A percentile compares a stretch with the other conserved stretches of the same genome.
These are phyloP conservation scores for Prunus kanzakura DNA, from an alignment of 306 rosid species.

Conservation along the genomic window DNA sequence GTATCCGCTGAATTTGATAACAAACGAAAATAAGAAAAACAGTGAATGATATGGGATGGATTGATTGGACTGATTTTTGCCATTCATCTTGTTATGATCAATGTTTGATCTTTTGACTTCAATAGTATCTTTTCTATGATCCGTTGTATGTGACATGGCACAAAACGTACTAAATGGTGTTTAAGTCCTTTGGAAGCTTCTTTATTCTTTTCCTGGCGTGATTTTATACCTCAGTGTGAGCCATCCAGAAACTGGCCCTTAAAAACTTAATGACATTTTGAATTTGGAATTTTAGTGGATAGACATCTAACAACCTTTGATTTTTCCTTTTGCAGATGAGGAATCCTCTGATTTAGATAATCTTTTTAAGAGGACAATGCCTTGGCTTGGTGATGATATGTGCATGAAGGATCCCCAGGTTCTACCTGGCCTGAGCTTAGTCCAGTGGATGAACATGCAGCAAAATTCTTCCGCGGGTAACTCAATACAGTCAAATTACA, in stretches of 20 bases:
- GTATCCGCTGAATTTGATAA: not conserved
- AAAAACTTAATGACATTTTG: not conserved
- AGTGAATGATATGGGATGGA: not conserved
- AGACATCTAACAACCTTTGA: not conserved
- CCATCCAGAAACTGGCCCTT: not conserved
- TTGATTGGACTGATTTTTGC: not conserved
- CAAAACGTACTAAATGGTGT: not conserved
- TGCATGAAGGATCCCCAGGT: conserved; percentile 80
- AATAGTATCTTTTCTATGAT: not conserved
- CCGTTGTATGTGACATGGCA: not conserved
- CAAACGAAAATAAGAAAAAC: not conserved
- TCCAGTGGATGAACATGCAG: conserved; percentile 98
- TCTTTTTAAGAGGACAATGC: conserved; percentile 73
- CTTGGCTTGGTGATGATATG: conserved; percentile 86
- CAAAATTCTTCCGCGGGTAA: conserved; percentile 63
- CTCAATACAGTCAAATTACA: conserved; percentile 67
- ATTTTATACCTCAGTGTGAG: not conserved
- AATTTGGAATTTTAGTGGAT: not conserved
- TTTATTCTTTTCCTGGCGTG: not conserved
- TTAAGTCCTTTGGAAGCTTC: not conserved
- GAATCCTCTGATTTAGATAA: conserved; percentile 67
- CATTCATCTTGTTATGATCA: not conserved
- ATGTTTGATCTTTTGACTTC: not conserved
- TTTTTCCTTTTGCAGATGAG: conserved; percentile 54
- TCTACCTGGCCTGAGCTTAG: conserved; percentile 77